Percentiles rank a stretch among this genome's conserved stretches.
Evolutionary conservation across 306 rosid species (phyloP).

Genomic region (Dalbergia cultrata): DNA sequence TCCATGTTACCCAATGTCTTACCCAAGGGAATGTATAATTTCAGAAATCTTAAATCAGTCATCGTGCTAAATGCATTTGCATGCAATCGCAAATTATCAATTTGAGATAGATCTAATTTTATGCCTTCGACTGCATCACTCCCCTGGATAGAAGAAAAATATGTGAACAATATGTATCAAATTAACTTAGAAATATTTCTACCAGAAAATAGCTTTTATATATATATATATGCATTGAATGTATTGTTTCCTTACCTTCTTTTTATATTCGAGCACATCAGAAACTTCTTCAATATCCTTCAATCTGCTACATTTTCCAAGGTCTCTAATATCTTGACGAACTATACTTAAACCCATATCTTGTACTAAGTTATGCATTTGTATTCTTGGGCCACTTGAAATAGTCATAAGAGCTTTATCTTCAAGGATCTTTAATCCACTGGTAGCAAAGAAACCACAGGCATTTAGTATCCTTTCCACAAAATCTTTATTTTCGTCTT

Average conservation of each 20-base stretch:
- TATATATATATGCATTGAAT: background rate
- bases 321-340: background rate
- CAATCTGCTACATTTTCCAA: background rate
- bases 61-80: background rate
- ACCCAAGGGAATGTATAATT: background rate
- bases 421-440: background rate
- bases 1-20: background rate
- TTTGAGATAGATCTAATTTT: slow-evolving; percentile 2
- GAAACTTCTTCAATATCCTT: slow-evolving; percentile 1
- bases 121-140: slow-evolving; percentile 15
- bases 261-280: background rate
- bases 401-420: slow-evolving; percentile 24
- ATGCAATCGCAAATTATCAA: background rate
- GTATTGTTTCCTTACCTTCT: background rate
- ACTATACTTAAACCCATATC: background rate
- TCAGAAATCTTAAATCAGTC: background rate
- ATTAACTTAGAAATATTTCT: background rate
- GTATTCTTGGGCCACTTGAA: background rate
- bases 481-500: background rate
- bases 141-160: background rate
- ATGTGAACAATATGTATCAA: background rate
- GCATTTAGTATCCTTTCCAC: slow-evolving; percentile 2
- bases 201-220: background rate
- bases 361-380: background rate
- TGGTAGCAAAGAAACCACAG: background rate